phyloP scores from a whole-genome alignment of 208 protist genomes.

The Trypanosoma rangeli region DNA sequence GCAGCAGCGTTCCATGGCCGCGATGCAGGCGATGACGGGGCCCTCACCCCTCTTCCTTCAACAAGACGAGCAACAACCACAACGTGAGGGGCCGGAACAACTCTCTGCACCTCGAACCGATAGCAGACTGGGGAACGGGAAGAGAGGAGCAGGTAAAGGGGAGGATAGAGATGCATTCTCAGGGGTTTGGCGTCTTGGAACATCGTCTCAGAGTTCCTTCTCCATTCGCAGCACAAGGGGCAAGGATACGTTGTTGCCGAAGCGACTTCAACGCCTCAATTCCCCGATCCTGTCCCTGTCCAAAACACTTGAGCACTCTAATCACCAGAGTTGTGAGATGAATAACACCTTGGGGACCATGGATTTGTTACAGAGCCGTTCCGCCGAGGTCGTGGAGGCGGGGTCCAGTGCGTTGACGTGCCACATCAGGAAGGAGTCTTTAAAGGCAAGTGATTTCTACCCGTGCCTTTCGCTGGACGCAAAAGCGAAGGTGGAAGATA shows the following conservation, averaged over 20 bases:
- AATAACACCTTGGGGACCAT: too few species aligned
- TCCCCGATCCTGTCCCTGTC: background rate
- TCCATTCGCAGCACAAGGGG: background rate
- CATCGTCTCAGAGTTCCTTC: background rate
- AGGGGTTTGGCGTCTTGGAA: background rate
- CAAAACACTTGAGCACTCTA: background rate
- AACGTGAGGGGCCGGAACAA: background rate
- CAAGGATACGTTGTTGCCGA: background rate
- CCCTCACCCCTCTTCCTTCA: background rate
- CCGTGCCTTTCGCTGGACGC: slow-evolving; percentile 9
- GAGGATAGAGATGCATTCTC: background rate
- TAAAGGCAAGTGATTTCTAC: background rate
- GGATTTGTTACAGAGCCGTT: background rate
- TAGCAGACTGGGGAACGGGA: background rate
- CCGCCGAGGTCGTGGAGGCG: background rate
- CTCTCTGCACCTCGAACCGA: background rate
- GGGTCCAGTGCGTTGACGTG: background rate
- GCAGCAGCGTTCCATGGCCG: background rate
- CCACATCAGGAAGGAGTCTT: background rate
- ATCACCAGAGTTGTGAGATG: background rate
- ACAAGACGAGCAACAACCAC: background rate
- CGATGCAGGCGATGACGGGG: slow-evolving; percentile 9
- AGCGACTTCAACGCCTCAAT: background rate
- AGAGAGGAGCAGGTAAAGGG: background rate
- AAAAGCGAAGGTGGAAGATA: slow-evolving; percentile 8